Evolutionary conservation across 345 rosid species (phyloP), one percentile per base, ranked within the genome.

Genomic region (Eucalyptus grandis): DNA sequence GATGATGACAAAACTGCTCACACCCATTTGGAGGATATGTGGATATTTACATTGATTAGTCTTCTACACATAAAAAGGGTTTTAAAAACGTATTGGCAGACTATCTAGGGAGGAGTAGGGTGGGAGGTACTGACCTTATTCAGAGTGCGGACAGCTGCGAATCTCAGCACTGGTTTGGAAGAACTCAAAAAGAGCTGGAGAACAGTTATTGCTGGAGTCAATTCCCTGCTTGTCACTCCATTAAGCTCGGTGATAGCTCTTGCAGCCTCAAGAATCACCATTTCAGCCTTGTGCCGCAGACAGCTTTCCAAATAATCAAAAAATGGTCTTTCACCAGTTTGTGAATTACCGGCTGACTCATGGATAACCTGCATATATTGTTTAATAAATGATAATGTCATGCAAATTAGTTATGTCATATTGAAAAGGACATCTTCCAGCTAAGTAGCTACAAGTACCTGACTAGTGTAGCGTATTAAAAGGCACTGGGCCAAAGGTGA

Each of bases 401-500:
- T 6, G 47, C 85, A 77, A 21, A 77, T 40, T 77, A 77, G 47
- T 11, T 37, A 77, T 77, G 85, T 21, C 85, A 77, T 21, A 77
- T 40, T 77, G 85, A 89, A 26, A 89, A 31, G 40, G 9, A 88
- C 47, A 72, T n/a, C 72, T 88, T n/a, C 50, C 88, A 31, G 30
- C 53, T 46, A 81, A 82, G 67, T 69, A 50, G 30, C 10, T 31
- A 86, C 49, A 89, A 43, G n/a, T 83, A 97, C 99, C 98, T 98
- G 99, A 90, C 96, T 97, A 69, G 96, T 90, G 89, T 98, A 97
- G 86, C 99, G 99, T 89, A 98, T 95, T 94, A 98, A 94, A 50
- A 97, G 99, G 93, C 99, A 98, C 89, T 97, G 99, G 80, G 99
- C 99, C 92, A 98, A n/a, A 81, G 99, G 99, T 65, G 99, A 98